These are phyloP conservation scores for Phytophthora multivora DNA, from an alignment of 352 stramenopile genomes.

Conservation along the genomic window DNA sequence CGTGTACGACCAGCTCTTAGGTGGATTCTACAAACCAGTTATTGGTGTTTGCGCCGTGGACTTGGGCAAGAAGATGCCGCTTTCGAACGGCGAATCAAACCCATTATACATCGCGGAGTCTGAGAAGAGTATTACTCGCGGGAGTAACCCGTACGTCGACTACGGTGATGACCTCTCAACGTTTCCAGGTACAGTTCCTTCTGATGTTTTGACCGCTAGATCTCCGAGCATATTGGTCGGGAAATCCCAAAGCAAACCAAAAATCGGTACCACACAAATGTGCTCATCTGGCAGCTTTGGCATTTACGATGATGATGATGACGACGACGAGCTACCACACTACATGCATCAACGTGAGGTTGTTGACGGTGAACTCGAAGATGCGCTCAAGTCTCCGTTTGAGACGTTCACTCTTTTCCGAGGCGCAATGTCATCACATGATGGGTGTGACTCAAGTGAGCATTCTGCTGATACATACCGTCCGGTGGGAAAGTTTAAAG, in stretches of 20 bases:
- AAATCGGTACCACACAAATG: conserved; percentile 6
- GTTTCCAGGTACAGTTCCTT: conserved; percentile 53
- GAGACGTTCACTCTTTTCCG: conserved; percentile 81
- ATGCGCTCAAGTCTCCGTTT: conserved; percentile 77
- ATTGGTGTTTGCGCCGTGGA: conserved; percentile 80
- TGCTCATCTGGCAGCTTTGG: conserved; percentile 39
- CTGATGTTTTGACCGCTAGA: conserved; percentile 16
- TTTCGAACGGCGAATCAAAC: conserved; percentile 71
- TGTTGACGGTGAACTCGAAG: conserved; percentile 64
- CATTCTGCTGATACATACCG: conserved; percentile 43
- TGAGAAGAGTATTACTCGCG: conserved; percentile 25
- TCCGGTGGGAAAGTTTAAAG: conserved; percentile 89
- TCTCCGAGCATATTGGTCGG: conserved; percentile 6
- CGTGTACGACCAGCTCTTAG: conserved; percentile 85
- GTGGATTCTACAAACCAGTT: conserved; percentile 84
- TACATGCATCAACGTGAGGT: conserved; percentile 71
- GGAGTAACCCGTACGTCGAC: conserved; percentile 73
- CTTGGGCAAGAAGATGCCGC: conserved; percentile 72
- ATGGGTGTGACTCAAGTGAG: conserved; percentile 37
- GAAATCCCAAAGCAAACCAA: conserved; percentile 16
- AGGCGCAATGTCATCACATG: conserved; percentile 47
- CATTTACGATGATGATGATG: conserved; percentile 48
- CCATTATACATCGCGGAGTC: conserved; percentile 55
- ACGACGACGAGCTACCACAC: conserved; percentile 68
- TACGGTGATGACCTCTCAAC: conserved; percentile 59